Evolutionary conservation across 2,329 filamentous ascomycete species (phyloP).

Genomic region (Aspergillus tubingensis): DNA sequence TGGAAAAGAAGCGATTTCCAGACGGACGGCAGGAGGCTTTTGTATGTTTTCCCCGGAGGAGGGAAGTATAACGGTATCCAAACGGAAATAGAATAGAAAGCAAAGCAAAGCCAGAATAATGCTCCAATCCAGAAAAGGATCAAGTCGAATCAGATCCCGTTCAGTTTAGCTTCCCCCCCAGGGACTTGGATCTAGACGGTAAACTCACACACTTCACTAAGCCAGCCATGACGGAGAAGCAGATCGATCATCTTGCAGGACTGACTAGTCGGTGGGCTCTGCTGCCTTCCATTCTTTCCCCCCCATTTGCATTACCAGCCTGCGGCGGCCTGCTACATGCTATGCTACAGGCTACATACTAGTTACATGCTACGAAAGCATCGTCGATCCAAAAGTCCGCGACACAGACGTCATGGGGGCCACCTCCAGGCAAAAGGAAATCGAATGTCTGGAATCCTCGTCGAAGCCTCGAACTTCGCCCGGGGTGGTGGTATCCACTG

Average conservation of each 20-base stretch:
- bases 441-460: slow-evolving; percentile 14
- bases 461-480: slow-evolving; percentile 9
- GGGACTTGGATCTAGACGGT: slow-evolving; percentile 2
- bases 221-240: background rate
- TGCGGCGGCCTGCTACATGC: background rate
- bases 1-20: slow-evolving; percentile 3
- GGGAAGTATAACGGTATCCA: slow-evolving; percentile 13
- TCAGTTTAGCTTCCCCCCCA: slow-evolving; percentile 15
- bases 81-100: slow-evolving; percentile 12
- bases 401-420: slow-evolving; percentile 2
- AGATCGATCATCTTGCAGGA: slow-evolving; percentile 23
- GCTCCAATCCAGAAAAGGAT: slow-evolving; percentile 5
- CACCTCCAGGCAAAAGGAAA: background rate
- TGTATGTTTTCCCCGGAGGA: slow-evolving; percentile 17
- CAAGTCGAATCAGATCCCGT: slow-evolving; percentile 8
- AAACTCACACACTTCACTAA: no score
- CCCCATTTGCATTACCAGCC: background rate
- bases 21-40: slow-evolving; percentile 13
- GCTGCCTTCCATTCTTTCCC: background rate
- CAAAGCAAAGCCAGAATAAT: slow-evolving; percentile 8
- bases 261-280: slow-evolving; percentile 1
- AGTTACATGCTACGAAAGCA: slow-evolving; percentile 1
- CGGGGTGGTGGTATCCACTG: slow-evolving; percentile 8
- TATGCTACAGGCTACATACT: background rate
- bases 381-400: slow-evolving; percentile 2